phyloP scores from a whole-genome alignment of 1,284 basidiomycete species.

The Malassezia arunalokei region DNA sequence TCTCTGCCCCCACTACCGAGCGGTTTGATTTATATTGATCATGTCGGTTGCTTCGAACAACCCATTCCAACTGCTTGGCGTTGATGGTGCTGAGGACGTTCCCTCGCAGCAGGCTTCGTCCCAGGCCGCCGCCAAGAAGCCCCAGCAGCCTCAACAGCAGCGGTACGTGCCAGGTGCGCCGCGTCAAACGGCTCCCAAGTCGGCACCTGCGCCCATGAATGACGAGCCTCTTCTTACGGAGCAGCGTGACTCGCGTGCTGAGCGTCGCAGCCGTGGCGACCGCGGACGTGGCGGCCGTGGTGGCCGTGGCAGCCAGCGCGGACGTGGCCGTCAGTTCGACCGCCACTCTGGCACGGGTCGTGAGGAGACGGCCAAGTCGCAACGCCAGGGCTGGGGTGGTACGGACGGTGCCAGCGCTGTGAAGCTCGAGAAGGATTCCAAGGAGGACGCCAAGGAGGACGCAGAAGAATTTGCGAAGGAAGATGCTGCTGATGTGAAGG shows the following conservation, averaged over 20 bases:
- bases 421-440: conserved; percentile 54
- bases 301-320: conserved; percentile 55
- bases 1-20: not conserved
- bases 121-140: conserved; percentile 18
- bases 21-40: not conserved
- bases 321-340: conserved; percentile 59
- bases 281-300: conserved; percentile 50
- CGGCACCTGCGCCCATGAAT: not conserved
- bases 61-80: conserved; percentile 44
- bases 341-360: conserved; percentile 69
- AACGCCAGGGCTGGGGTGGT: conserved; percentile 81
- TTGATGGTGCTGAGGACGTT: conserved; percentile 31
- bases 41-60: conserved; percentile 46
- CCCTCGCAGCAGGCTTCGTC: conserved; percentile 26
- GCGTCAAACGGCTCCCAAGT: conserved; percentile 10
- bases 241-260: conserved; percentile 23
- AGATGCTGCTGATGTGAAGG: conserved; percentile 47
- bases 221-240: conserved; percentile 1
- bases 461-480: conserved; percentile 46
- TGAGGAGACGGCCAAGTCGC: conserved; percentile 73
- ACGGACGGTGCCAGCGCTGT: conserved; percentile 68
- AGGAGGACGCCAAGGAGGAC: conserved; percentile 20
- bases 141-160: conserved; percentile 25
- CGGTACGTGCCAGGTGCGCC: conserved; percentile 36
- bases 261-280: conserved; percentile 15